Evolutionary conservation across 495 filamentous ascomycete genomes (phyloP).

Genomic region (Stereocaulon alpinum): DNA sequence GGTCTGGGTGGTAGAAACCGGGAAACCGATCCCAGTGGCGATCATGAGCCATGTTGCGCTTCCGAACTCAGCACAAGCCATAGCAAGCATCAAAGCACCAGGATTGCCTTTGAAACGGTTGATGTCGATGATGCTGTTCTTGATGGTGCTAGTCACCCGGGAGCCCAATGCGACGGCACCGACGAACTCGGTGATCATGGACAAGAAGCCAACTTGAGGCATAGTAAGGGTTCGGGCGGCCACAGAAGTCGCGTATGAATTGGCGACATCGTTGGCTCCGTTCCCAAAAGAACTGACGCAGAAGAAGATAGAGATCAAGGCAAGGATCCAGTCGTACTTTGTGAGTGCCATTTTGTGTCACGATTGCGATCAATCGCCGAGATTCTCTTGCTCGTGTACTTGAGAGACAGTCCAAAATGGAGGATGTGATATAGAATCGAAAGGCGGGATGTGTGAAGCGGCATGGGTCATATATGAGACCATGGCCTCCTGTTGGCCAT

Average conservation of each 20-base stretch:
- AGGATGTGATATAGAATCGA: too few species aligned
- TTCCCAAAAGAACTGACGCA: conserved; percentile 23
- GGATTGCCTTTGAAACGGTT: conserved; percentile 42
- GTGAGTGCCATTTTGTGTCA: conserved; percentile 4
- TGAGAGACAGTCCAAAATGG: too few species aligned
- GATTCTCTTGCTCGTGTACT: too few species aligned
- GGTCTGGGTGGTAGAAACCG: conserved; percentile 57
- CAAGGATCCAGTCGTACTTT: conserved; percentile 42
- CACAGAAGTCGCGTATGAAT: conserved; percentile 35
- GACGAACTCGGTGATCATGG: conserved; percentile 38
- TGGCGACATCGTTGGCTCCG: conserved; percentile 34
- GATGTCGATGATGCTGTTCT: conserved; percentile 50
- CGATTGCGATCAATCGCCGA: too few species aligned
- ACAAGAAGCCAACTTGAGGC: conserved; percentile 31
- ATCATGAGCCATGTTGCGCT: conserved; percentile 50
- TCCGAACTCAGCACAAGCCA: conserved; percentile 50
- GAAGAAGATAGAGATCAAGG: conserved; percentile 36
- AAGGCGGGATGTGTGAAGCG: too few species aligned
- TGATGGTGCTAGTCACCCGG: conserved; percentile 57
- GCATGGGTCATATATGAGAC: too few species aligned
- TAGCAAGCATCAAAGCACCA: conserved; percentile 49
- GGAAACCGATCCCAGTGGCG: conserved; percentile 45
- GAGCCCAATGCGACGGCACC: conserved; percentile 55
- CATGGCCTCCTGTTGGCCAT: too few species aligned
- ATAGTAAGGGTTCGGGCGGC: conserved; percentile 31